Conservation (phyloP, 176 grass and related monocot genomes). For the Pontederia paniculata region DNA sequence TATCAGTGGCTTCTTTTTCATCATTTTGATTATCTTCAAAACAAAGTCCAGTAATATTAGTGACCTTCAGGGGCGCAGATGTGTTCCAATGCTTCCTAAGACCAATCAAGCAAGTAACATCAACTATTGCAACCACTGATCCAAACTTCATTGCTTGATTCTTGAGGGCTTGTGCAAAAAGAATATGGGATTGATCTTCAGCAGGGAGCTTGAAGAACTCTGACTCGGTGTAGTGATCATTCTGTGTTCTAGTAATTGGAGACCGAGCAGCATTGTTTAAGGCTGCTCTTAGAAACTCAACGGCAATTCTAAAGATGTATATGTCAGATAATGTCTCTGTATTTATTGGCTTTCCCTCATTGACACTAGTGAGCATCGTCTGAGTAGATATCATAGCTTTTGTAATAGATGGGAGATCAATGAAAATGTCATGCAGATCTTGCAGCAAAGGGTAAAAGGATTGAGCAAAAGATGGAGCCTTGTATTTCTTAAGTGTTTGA, state of each 20-base stretch:
- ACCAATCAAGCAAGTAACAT: slow-evolving; percentile 12
- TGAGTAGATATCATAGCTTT: slow-evolving; percentile 71
- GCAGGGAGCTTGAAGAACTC: slow-evolving; percentile 40
- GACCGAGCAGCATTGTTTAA: slow-evolving; percentile 16
- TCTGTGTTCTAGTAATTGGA: slow-evolving; percentile 3
- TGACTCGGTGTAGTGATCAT: not conserved
- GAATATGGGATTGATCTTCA: slow-evolving; percentile 70
- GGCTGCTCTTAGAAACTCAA: slow-evolving; percentile 75
- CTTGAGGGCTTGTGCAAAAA: slow-evolving; percentile 35
- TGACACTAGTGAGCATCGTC: slow-evolving; percentile 54
- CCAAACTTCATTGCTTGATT: slow-evolving; percentile 5
- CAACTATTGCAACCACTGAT: slow-evolving; percentile 17
- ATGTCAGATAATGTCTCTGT: slow-evolving; percentile 53
- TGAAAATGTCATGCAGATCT: slow-evolving; percentile 73
- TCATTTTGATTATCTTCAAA: slow-evolving; percentile 33
- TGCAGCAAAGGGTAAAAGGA: slow-evolving; percentile 69
- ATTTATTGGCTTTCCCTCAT: slow-evolving; percentile 42
- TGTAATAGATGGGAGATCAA: slow-evolving; percentile 54
- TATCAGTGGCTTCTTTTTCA: slow-evolving; percentile 22
- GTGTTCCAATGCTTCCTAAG: slow-evolving; percentile 15
- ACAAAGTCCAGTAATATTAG: slow-evolving; percentile 36
- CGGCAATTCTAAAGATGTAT: slow-evolving; percentile 69
- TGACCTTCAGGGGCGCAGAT: slow-evolving; percentile 37
- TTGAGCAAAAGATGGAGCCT: slow-evolving; percentile 62
- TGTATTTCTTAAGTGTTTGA: slow-evolving; percentile 25